phyloP scores from a whole-genome alignment of 345 rosid species.

The Camelina laxa region DNA sequence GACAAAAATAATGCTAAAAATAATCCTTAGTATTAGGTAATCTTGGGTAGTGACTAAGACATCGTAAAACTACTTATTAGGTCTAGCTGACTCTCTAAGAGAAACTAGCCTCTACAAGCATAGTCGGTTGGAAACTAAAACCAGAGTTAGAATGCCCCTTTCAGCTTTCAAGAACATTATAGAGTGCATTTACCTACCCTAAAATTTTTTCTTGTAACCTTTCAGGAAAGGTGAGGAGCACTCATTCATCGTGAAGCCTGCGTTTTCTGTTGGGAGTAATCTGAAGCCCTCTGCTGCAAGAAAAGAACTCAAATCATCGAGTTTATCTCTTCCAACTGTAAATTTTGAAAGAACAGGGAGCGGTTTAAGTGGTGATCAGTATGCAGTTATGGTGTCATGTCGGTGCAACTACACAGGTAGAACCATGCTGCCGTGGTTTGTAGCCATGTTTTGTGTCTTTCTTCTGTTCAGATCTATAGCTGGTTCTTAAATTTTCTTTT shows the following conservation, averaged over 20 bases:
- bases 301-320: constrained; percentile 51
- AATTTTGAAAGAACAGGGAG: constrained; percentile 56
- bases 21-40: constrained; percentile 17
- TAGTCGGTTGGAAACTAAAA: constrained; percentile 16
- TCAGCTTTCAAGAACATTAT: constrained; percentile 20
- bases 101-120: constrained; percentile 14
- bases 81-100: constrained; percentile 7
- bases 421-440: constrained; percentile 36
- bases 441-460: constrained; percentile 31
- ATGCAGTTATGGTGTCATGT: constrained; percentile 90
- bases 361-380: constrained; percentile 57
- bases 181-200: constrained; percentile 34
- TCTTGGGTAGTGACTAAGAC: constrained; percentile 14
- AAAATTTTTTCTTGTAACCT: constrained; percentile 22
- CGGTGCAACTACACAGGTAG: constrained; percentile 91
- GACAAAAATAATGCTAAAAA: background rate
- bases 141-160: constrained; percentile 16
- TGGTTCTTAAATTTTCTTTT: constrained; percentile 23
- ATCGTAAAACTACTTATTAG: constrained; percentile 12
- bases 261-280: constrained; percentile 62
- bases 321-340: constrained; percentile 54
- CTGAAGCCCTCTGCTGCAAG: constrained; percentile 56
- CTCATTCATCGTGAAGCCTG: constrained; percentile 90
- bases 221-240: constrained; percentile 98
- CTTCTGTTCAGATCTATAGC: constrained; percentile 15